These are phyloP conservation scores for Ambrosia trifida DNA, from an alignment of 129 eudicot species.

Conservation along the genomic window DNA sequence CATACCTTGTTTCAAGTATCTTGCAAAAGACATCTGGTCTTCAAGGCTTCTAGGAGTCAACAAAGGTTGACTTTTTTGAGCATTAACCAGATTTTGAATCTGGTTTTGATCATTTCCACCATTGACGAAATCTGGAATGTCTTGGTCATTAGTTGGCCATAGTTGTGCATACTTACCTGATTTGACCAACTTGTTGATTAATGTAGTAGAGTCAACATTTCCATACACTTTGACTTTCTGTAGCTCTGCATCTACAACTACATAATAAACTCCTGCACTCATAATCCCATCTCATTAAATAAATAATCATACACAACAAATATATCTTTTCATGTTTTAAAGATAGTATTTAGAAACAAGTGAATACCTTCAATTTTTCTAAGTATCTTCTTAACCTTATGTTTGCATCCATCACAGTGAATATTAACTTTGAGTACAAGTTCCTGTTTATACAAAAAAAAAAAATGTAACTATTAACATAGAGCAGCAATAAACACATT, in stretches of 20 bases:
- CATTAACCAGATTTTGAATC: conserved; percentile 29
- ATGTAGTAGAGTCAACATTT: conserved; percentile 50
- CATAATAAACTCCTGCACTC: conserved; percentile 64
- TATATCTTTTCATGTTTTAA: neutral
- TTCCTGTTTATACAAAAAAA: conserved; percentile 40
- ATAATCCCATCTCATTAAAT: conserved; percentile 15
- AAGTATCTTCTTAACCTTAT: conserved; percentile 70
- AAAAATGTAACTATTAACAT: neutral
- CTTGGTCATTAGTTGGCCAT: conserved; percentile 42
- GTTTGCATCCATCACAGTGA: conserved; percentile 67
- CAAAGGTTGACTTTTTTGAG: conserved; percentile 34
- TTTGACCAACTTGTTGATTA: conserved; percentile 60
- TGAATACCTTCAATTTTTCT: conserved; percentile 58
- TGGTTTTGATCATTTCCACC: conserved; percentile 35
- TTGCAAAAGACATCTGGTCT: no score
- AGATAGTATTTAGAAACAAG: neutral
- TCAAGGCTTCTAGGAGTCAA: conserved; percentile 35
- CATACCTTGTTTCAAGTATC: conserved; percentile 36
- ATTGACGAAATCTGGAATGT: conserved; percentile 13
- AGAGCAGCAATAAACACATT: neutral
- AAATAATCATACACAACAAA: neutral
- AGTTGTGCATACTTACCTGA: conserved; percentile 78
- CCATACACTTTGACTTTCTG: conserved; percentile 68
- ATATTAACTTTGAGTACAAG: conserved; percentile 62
- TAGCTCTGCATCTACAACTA: conserved; percentile 57